These are phyloP conservation scores for Limonium bicolor DNA, from an alignment of 148 eudicot species.

Conservation along the genomic window DNA sequence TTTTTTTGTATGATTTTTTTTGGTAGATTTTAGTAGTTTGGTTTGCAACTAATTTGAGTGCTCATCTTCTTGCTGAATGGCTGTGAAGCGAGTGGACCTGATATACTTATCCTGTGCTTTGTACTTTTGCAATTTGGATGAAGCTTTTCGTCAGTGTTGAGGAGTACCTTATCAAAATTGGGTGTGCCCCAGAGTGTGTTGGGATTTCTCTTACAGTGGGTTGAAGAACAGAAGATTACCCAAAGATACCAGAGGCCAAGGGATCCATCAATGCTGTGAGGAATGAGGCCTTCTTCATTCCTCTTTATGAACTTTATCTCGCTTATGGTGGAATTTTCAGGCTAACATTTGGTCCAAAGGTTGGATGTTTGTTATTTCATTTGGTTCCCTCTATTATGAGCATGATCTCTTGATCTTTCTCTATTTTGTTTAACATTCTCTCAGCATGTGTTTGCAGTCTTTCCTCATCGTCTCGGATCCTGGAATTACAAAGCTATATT, in stretches of 20 bases:
- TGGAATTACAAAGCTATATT: conserved; percentile 69
- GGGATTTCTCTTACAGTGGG: conserved; percentile 35
- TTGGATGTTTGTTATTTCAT: conserved; percentile 10
- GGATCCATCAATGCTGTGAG: conserved; percentile 62
- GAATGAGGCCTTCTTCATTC: conserved; percentile 76
- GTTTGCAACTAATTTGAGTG: not conserved
- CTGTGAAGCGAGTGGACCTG: conserved; percentile 4
- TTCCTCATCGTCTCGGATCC: conserved; percentile 97
- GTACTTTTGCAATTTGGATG: conserved; percentile 1
- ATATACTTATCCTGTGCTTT: conserved; percentile 1
- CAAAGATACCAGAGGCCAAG: conserved; percentile 75
- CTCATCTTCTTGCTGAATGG: not conserved
- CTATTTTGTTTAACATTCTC: not conserved
- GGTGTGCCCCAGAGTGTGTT: conserved; percentile 44
- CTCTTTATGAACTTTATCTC: conserved; percentile 82
- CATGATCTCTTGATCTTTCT: not conserved
- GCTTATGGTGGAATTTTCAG: conserved; percentile 97
- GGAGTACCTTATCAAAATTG: conserved; percentile 39
- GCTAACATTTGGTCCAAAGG: conserved; percentile 95
- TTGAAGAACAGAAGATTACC: conserved; percentile 29
- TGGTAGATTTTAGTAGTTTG: not conserved
- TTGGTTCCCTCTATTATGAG: not conserved
- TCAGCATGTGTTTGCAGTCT: conserved; percentile 64
- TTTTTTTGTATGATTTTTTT: not conserved
- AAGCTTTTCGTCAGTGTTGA: conserved; percentile 47